A percentile compares a stretch with the other conserved stretches of the same genome.
These are phyloP conservation scores for Mentha longifolia DNA, from an alignment of 257 asterid genomes.

Conservation along the genomic window DNA sequence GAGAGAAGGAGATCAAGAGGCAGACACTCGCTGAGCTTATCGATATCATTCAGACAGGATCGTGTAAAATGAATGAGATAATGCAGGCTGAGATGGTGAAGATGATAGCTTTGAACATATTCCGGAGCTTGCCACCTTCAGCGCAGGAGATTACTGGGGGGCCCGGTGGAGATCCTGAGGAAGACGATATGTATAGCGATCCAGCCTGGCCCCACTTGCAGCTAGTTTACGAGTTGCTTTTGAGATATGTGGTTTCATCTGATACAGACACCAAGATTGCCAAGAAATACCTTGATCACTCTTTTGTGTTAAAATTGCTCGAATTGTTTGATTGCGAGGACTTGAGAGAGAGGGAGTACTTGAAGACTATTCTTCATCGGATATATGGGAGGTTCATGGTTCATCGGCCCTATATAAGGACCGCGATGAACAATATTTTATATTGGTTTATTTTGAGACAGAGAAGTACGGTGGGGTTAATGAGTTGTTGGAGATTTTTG, in stretches of 20 bases:
- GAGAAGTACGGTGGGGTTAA: constrained; percentile 78
- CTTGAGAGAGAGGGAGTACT: constrained; percentile 84
- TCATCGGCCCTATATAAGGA: constrained; percentile 86
- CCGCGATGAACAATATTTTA: constrained; percentile 69
- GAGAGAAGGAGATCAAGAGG: constrained; percentile 95
- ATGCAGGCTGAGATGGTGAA: constrained; percentile 88
- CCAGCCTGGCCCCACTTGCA: constrained; percentile 95
- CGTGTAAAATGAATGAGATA: constrained; percentile 82
- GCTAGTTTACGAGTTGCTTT: constrained; percentile 71
- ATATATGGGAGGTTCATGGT: constrained; percentile 93
- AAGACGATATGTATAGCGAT: constrained; percentile 80
- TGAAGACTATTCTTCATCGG: constrained; percentile 88
- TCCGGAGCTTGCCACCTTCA: constrained; percentile 78
- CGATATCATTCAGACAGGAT: constrained; percentile 73
- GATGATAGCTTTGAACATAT: constrained; percentile 74
- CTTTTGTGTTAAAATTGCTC: constrained; percentile 69
- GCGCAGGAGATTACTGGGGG: constrained; percentile 58
- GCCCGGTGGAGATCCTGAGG: constrained; percentile 73
- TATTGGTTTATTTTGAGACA: constrained; percentile 77
- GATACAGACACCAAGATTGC: constrained; percentile 78
- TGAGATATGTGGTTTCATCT: constrained; percentile 68
- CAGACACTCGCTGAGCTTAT: constrained; percentile 83
- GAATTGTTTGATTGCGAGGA: constrained; percentile 87
- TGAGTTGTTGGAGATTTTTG: constrained; percentile 83
- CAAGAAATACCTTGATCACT: constrained; percentile 77